phyloP scores from a whole-genome alignment of 805 yeast species.

The Kluyveromyces siamensis region DNA sequence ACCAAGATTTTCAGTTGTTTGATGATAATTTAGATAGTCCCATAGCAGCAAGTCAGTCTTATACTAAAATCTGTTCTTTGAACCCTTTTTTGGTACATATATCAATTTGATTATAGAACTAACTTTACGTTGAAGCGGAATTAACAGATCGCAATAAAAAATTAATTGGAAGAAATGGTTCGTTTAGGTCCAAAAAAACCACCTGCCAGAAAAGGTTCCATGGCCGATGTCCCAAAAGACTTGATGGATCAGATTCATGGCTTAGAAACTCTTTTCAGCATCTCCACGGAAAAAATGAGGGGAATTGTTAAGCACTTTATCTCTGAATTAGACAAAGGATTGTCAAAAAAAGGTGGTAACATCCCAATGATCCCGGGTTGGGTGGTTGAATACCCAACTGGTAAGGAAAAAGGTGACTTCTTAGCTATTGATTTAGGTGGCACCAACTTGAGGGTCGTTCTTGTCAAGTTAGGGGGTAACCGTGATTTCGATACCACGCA shows the following conservation, averaged over 20 bases:
- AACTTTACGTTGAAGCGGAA: not conserved
- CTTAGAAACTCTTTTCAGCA: conserved; percentile 54
- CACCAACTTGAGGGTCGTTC: conserved; percentile 88
- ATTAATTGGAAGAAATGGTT: conserved; percentile 41
- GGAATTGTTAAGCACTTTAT: conserved; percentile 69
- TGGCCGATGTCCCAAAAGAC: conserved; percentile 58
- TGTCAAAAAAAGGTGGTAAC: conserved; percentile 65
- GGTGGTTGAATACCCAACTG: conserved; percentile 92
- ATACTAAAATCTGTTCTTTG: too few species aligned
- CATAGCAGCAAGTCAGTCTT: too few species aligned
- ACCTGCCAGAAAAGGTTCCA: conserved; percentile 64
- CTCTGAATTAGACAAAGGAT: conserved; percentile 72
- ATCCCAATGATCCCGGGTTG: conserved; percentile 97
- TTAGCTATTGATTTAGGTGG: conserved; percentile 97
- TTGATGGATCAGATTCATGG: conserved; percentile 48
- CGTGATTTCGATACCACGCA: conserved; percentile 79
- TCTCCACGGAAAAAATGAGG: conserved; percentile 50
- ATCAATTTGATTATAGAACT: too few species aligned
- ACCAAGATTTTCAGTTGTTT: not conserved
- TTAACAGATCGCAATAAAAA: conserved; percentile 6
- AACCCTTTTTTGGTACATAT: too few species aligned
- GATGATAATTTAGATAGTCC: too few species aligned
- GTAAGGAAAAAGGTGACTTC: conserved; percentile 81
- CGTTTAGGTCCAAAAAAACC: conserved; percentile 79
- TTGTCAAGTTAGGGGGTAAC: conserved; percentile 75